A percentile compares a stretch with the other conserved stretches of the same genome.
Conservation (phyloP, 1,284 basidiomycete genomes). For the Malassezia nana region DNA sequence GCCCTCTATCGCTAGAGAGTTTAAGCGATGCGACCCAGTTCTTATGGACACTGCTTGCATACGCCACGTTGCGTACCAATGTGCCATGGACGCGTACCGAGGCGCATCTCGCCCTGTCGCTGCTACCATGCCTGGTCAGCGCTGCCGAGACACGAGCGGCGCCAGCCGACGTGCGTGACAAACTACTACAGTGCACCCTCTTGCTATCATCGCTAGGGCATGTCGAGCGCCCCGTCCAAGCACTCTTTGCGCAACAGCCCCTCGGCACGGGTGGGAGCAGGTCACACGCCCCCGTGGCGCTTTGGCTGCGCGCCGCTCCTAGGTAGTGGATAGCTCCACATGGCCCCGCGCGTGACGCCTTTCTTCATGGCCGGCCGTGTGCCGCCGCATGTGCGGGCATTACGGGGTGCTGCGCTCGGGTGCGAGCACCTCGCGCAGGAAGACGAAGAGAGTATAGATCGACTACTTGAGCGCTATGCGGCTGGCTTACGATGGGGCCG, state of each 20-base stretch:
- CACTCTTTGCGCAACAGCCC: background rate
- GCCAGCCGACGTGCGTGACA: background rate
- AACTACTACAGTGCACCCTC: background rate
- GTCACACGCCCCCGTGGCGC: background rate
- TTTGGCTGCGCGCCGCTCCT: background rate
- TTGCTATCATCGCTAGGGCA: background rate
- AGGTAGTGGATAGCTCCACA: background rate
- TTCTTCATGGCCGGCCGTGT: background rate
- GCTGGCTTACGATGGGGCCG: slow-evolving; percentile 35
- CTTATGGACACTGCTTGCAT: background rate
- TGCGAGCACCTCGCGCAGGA: slow-evolving; percentile 7
- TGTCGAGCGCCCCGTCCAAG: background rate
- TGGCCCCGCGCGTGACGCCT: background rate
- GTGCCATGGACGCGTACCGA: background rate
- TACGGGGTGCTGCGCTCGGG: slow-evolving; percentile 1
- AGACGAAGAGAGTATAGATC: slow-evolving; percentile 1
- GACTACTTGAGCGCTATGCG: slow-evolving; percentile 28
- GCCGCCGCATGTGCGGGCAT: slow-evolving; percentile 1
- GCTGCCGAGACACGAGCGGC: background rate
- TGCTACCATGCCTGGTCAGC: background rate
- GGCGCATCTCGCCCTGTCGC: background rate
- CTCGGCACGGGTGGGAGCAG: background rate
- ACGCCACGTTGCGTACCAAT: background rate
- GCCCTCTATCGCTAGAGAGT: background rate
- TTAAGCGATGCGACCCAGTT: background rate